phyloP scores from a whole-genome alignment of 305 asterid genomes.

The Solanum chacoense region DNA sequence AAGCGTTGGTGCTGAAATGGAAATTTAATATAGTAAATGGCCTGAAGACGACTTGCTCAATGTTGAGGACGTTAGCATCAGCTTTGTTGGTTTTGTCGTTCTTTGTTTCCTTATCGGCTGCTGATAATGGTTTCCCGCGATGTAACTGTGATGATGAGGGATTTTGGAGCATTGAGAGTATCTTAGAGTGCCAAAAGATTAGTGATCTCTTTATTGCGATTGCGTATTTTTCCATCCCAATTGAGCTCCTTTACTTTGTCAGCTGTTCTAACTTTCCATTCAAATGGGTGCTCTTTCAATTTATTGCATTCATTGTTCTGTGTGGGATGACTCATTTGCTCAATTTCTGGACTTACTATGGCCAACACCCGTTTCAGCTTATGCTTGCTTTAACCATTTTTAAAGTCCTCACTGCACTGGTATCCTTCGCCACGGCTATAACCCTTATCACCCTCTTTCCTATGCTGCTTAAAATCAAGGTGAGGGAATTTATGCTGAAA shows the following conservation, averaged over 20 bases:
- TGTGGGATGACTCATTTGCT: slow-evolving; percentile 97
- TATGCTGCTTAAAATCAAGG: slow-evolving; percentile 67
- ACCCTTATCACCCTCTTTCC: slow-evolving; percentile 80
- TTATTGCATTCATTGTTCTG: slow-evolving; percentile 80
- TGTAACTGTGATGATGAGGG: slow-evolving; percentile 90
- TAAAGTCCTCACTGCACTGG: slow-evolving; percentile 86
- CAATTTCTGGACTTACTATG: slow-evolving; percentile 91
- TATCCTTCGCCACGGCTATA: slow-evolving; percentile 90
- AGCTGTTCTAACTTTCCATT: slow-evolving; percentile 86
- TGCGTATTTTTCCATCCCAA: slow-evolving; percentile 92
- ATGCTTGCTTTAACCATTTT: slow-evolving; percentile 84
- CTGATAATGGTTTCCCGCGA: slow-evolving; percentile 43
- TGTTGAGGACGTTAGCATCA: slow-evolving; percentile 50
- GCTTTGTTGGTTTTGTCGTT: slow-evolving; percentile 31
- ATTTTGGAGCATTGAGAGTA: slow-evolving; percentile 64
- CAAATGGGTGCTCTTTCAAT: slow-evolving; percentile 91
- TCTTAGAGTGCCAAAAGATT: slow-evolving; percentile 72
- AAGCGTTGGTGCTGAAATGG: background rate
- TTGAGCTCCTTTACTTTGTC: slow-evolving; percentile 85
- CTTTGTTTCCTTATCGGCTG: slow-evolving; percentile 31
- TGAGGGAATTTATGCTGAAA: slow-evolving; percentile 70
- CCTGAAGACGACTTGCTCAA: slow-evolving; percentile 7
- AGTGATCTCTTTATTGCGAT: slow-evolving; percentile 91
- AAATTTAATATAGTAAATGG: background rate
- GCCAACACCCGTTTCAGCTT: slow-evolving; percentile 83